Evolutionary conservation across 176 grass and related monocot species (phyloP), one percentile per base, ranked within the genome.

Genomic region (Saccharum spontaneum): DNA sequence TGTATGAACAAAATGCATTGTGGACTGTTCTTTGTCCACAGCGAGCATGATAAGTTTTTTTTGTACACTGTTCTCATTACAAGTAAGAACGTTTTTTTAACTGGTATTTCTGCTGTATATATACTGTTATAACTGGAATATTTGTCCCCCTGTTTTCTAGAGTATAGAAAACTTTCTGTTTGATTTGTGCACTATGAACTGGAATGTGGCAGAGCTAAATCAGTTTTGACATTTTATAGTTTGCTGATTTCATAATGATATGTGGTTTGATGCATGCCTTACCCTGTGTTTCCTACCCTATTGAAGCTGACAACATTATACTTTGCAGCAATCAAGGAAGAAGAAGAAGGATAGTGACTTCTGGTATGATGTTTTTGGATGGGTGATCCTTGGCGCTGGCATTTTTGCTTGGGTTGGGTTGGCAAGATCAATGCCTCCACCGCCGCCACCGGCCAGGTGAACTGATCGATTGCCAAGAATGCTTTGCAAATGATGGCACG

Each of bases 341-440:
- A 90, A 90, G 73, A 95, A 92, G 44, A 86, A 85, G 92, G 70
- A 81, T 57, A 92, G 31, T 43, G 93, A 95, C 36, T 80, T 97
- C 37, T 89, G 87, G 82, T 97, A 94, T 54, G 91, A 93, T 79
- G 40, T 92, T 11, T 65, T 76, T 75, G 91, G 94, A 18, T 97
- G 94, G 94, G 91, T 88, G 48, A 90, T 97, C 73, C 91, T 97
- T 59, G 82, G 69, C 10, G 36, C 48, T 50, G 87, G 94, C 59
- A 82, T 94, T 41, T 68, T 59, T 73, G 85, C 36, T 48, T 94
- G 84, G 91, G 20, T 94, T 30, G 79, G 70, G 41, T 75, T 94
- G 75, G 78, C 89, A 20, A 97, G 89, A 86, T 69, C 70, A 67
- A 38, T 41, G 20, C 76, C 80, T 26, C 67, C 76, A 0, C 67